phyloP scores from a whole-genome alignment of 2,329 filamentous ascomycete genomes.

The Fusarium tjaetaba region DNA sequence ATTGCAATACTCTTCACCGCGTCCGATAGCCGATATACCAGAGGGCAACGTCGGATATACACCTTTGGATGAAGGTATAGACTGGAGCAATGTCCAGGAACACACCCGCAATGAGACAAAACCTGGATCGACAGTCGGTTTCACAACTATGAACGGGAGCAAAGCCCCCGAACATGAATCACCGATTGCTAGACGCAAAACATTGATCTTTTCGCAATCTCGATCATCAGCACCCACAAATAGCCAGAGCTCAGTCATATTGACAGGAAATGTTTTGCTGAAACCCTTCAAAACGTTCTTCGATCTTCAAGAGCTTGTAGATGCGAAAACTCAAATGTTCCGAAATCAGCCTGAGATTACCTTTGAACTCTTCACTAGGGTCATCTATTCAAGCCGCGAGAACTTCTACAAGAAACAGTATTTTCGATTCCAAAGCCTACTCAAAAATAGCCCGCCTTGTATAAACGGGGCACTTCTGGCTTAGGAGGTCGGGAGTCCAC shows the following conservation, averaged over 20 bases:
- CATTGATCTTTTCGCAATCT: not conserved
- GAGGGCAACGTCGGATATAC: constrained; percentile 5
- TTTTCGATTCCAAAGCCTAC: constrained; percentile 72
- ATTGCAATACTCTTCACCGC: constrained; percentile 49
- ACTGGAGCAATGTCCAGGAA: constrained; percentile 51
- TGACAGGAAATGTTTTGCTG: constrained; percentile 4
- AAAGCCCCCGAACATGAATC: not conserved
- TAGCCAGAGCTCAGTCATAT: not conserved
- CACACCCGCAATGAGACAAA: constrained; percentile 9
- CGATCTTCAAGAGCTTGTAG: constrained; percentile 68
- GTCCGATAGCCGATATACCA: not conserved
- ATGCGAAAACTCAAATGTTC: constrained; percentile 51
- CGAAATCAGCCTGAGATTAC: constrained; percentile 52
- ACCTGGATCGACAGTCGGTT: not conserved
- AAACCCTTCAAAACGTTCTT: constrained; percentile 64
- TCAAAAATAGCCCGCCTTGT: constrained; percentile 66
- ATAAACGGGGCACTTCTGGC: constrained; percentile 44
- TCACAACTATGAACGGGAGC: not conserved
- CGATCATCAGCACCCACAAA: constrained; percentile 10
- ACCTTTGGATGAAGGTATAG: constrained; percentile 51
- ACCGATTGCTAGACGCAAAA: not conserved
- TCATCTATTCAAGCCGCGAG: constrained; percentile 67
- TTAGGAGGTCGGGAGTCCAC: constrained; percentile 43
- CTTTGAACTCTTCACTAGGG: constrained; percentile 72
- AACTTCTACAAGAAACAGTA: constrained; percentile 61